phyloP scores from a whole-genome alignment of 176 grass and related monocot genomes.

The Ampelocalamus luodianensis region DNA sequence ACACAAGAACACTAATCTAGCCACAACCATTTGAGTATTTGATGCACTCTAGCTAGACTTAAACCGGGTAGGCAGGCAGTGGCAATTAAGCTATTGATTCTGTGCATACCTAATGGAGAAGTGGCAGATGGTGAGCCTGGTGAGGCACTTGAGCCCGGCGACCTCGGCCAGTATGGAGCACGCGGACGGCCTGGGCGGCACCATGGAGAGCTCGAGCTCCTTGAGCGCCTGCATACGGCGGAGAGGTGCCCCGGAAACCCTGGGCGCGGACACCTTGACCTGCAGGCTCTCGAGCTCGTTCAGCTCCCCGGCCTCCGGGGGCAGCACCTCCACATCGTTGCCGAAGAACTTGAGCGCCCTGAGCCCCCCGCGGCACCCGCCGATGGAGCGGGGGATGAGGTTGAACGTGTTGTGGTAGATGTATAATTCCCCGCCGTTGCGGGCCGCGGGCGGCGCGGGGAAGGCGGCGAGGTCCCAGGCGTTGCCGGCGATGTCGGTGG shows the following conservation, averaged over 20 bases:
- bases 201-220: slow-evolving; percentile 83
- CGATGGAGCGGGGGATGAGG: slow-evolving; percentile 67
- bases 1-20: neutral
- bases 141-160: slow-evolving; percentile 67
- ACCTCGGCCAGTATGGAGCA: slow-evolving; percentile 83
- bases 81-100: neutral
- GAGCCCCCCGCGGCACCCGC: slow-evolving; percentile 46
- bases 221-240: slow-evolving; percentile 70
- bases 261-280: slow-evolving; percentile 82
- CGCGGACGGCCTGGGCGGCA: slow-evolving; percentile 68
- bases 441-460: slow-evolving; percentile 30
- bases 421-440: slow-evolving; percentile 59
- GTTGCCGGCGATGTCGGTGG: slow-evolving; percentile 71
- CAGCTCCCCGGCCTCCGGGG: slow-evolving; percentile 65
- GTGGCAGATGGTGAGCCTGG: slow-evolving; percentile 79
- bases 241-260: slow-evolving; percentile 62
- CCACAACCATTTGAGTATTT: neutral
- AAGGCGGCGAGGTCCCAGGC: slow-evolving; percentile 78
- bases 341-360: slow-evolving; percentile 92
- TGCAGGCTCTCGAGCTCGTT: slow-evolving; percentile 77
- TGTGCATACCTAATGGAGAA: slow-evolving; percentile 74
- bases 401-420: slow-evolving; percentile 83
- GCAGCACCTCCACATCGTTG: slow-evolving; percentile 92
- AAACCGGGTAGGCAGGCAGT: neutral
- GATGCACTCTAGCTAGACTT: neutral